Evolutionary conservation across 768 basidiomycete species (phyloP), one percentile per base, ranked within the genome.

Genomic region (Naganishia antarctica): DNA sequence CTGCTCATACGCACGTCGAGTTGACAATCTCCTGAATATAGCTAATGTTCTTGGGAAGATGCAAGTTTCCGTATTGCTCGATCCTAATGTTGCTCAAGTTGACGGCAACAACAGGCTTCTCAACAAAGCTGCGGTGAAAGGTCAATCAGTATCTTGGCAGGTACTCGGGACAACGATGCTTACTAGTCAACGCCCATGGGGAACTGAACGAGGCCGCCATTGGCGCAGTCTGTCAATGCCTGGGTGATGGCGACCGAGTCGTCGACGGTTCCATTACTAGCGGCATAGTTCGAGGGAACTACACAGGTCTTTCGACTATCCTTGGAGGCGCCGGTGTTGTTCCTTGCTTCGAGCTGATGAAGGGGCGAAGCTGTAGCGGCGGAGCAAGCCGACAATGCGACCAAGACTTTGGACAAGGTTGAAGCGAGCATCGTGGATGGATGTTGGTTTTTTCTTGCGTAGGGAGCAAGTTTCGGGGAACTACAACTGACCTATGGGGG

Each of bases 71-170:
- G 68, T 81, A 64, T 23, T 50, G 53, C 40, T 59, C 34, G 31
- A 65, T 53, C 31, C 45, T 32, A 28, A 31, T 26, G n/a, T 32
- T 32, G 64, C 11, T 34, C 32, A 41, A 23, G 16, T 15, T 47
- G 45, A 13, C 49, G 4, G 34, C 31, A 28, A 59, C 60, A 34
- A 48, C 44, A 29, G 41, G 43, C 43, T 45, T 41, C 5, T 12
- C 40, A 74, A 77, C n/a, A 43, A 80, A 79, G 60, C 77, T 78
- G 3, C 23, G 40, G 18, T 2, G n/a, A 45, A 11, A 18, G 16
- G 29, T 34, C 26, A 32, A 44, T 44, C 11, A 9, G 29, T 11
- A 59, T 11, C 32, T n/a, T 2, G 23, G 4, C 3, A 18, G 4
- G n/a, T 21, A 18, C 3, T 3, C 1, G 6, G n/a, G 2, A 18